Evolutionary conservation across 768 basidiomycete species (phyloP).

Genomic region (Saitozyma podzolica): DNA sequence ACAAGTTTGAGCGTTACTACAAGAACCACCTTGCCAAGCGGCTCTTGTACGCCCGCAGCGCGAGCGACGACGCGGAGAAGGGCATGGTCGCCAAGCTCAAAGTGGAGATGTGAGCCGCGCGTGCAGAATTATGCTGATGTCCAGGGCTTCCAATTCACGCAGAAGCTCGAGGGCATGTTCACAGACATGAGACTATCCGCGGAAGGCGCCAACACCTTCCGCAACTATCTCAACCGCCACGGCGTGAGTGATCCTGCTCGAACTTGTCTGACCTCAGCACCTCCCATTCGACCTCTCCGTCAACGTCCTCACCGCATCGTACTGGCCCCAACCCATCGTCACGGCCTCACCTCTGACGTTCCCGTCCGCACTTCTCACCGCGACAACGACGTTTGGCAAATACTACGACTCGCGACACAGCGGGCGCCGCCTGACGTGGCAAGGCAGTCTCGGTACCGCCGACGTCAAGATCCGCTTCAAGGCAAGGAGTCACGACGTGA

Average conservation of each 20-base stretch:
- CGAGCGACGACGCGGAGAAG: slow-evolving; percentile 96
- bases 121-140: not conserved
- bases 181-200: slow-evolving; percentile 86
- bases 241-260: slow-evolving; percentile 58
- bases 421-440: slow-evolving; percentile 89
- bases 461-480: slow-evolving; percentile 85
- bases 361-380: slow-evolving; percentile 64
- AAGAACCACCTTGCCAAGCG: slow-evolving; percentile 93
- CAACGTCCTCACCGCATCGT: slow-evolving; percentile 91
- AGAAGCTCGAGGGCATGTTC: slow-evolving; percentile 99
- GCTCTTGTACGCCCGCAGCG: slow-evolving; percentile 77
- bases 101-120: slow-evolving; percentile 64
- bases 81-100: slow-evolving; percentile 97
- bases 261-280: slow-evolving; percentile 56
- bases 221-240: slow-evolving; percentile 59
- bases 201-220: slow-evolving; percentile 68
- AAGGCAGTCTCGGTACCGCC: slow-evolving; percentile 81
- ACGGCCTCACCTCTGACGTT: slow-evolving; percentile 64
- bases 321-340: slow-evolving; percentile 80
- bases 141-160: slow-evolving; percentile 89
- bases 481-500: slow-evolving; percentile 76
- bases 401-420: slow-evolving; percentile 88
- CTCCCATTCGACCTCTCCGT: slow-evolving; percentile 79
- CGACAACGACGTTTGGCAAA: slow-evolving; percentile 75
- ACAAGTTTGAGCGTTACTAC: slow-evolving; percentile 97